A percentile compares a stretch with the other conserved stretches of the same genome.
Conservation (phyloP, 495 filamentous ascomycete species). For the Xylaria curta region DNA sequence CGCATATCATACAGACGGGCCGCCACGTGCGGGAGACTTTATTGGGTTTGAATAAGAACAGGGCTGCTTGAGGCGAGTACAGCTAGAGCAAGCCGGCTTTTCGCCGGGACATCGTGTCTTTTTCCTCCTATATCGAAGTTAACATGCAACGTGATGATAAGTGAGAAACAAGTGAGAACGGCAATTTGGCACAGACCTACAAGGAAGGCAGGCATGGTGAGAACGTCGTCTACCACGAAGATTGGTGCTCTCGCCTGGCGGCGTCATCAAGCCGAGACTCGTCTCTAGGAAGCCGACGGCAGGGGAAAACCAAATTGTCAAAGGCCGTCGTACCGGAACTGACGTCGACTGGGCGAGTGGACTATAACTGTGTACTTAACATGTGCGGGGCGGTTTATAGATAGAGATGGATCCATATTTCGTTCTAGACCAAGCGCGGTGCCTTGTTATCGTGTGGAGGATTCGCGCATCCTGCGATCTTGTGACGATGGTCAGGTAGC, state of each 20-base stretch:
- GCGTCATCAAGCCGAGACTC: slow-evolving; percentile 38
- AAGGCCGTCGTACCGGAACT: slow-evolving; percentile 12
- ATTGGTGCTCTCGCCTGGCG: slow-evolving; percentile 34
- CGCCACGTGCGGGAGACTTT: slow-evolving; percentile 37
- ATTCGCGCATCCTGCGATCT: slow-evolving; percentile 3
- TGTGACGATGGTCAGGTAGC: slow-evolving; percentile 22
- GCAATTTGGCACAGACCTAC: slow-evolving; percentile 42
- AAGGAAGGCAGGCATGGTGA: slow-evolving; percentile 55
- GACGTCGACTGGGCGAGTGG: slow-evolving; percentile 13
- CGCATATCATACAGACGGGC: slow-evolving; percentile 43
- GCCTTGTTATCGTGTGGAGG: slow-evolving; percentile 25
- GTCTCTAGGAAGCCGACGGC: neutral
- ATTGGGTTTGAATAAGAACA: slow-evolving; percentile 47
- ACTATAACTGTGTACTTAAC: slow-evolving; percentile 19
- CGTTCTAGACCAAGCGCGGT: slow-evolving; percentile 23
- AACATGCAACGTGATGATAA: neutral
- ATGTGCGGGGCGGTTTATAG: slow-evolving; percentile 20
- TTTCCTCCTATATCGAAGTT: slow-evolving; percentile 45
- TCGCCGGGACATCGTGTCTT: slow-evolving; percentile 57
- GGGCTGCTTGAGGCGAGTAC: slow-evolving; percentile 50
- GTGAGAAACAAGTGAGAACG: neutral
- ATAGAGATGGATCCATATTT: slow-evolving; percentile 17
- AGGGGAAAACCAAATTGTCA: neutral
- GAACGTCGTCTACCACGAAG: slow-evolving; percentile 52
- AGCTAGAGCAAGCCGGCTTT: slow-evolving; percentile 54